Evolutionary conservation across 768 basidiomycete genomes (phyloP).

Genomic region (Mycena chlorophos): DNA sequence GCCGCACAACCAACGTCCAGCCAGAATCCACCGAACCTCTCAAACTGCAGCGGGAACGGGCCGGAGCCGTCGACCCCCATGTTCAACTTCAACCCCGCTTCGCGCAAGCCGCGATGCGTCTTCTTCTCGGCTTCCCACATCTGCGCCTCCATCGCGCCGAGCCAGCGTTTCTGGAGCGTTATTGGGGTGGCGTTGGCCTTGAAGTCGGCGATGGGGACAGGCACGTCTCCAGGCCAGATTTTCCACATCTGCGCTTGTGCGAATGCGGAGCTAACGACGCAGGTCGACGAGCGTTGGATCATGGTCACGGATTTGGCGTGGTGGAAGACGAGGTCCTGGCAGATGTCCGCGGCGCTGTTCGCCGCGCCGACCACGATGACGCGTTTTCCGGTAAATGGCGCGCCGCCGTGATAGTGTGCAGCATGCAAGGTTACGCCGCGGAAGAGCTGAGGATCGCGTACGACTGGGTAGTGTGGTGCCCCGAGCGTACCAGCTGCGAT

Average conservation of each 20-base stretch:
- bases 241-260: constrained; percentile 2
- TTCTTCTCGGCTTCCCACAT: constrained; percentile 32
- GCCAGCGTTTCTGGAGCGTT: constrained; percentile 23
- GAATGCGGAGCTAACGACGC: constrained; percentile 27
- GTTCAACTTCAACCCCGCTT: constrained; percentile 39
- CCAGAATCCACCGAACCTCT: constrained; percentile 34
- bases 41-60: constrained; percentile 27
- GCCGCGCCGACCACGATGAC: constrained; percentile 43
- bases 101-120: constrained; percentile 35
- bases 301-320: constrained; percentile 40
- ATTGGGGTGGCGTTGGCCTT: constrained; percentile 27
- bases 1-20: constrained; percentile 43
- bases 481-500: constrained; percentile 41
- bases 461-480: constrained; percentile 31
- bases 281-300: constrained; percentile 43
- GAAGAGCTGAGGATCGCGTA: constrained; percentile 29
- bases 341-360: constrained; percentile 39
- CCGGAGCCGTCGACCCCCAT: constrained; percentile 37
- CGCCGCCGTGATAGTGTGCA: constrained; percentile 28
- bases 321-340: constrained; percentile 36
- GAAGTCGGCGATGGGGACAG: constrained; percentile 29
- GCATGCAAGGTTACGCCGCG: constrained; percentile 36
- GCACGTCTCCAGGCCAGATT: constrained; percentile 23
- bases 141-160: constrained; percentile 19
- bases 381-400: constrained; percentile 32